phyloP scores from a whole-genome alignment of 1,284 basidiomycete genomes.

The Inonotus obliquus region DNA sequence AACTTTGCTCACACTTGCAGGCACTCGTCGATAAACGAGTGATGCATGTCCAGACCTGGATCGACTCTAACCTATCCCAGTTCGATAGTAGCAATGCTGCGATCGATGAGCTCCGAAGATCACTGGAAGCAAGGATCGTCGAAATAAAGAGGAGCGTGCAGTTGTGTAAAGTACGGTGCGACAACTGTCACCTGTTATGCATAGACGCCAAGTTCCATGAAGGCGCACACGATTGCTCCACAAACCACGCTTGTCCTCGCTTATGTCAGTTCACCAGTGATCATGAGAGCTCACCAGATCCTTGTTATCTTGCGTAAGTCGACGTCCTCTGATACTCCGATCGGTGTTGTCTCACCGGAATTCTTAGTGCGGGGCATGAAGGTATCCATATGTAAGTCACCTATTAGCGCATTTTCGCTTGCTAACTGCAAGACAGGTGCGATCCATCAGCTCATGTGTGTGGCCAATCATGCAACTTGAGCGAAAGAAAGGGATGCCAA shows the following conservation, averaged over 20 bases:
- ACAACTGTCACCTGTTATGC: conserved; percentile 44
- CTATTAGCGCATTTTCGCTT: background rate
- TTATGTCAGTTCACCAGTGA: conserved; percentile 40
- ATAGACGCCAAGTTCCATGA: conserved; percentile 40
- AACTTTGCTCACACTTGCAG: conserved; percentile 35
- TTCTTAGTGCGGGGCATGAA: conserved; percentile 48
- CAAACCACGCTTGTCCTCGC: conserved; percentile 41
- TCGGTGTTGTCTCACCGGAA: background rate
- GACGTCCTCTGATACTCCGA: conserved; percentile 19
- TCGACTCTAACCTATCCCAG: conserved; percentile 41
- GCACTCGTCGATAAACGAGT: conserved; percentile 37
- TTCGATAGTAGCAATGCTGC: conserved; percentile 42
- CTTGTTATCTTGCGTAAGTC: conserved; percentile 39
- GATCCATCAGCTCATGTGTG: conserved; percentile 45
- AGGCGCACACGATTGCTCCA: conserved; percentile 43
- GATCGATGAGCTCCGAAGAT: conserved; percentile 42
- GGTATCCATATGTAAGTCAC: conserved; percentile 45
- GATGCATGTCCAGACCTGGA: conserved; percentile 45
- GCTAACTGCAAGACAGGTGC: conserved; percentile 35
- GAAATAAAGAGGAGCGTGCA: conserved; percentile 42
- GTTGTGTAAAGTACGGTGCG: conserved; percentile 45
- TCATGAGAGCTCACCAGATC: conserved; percentile 27
- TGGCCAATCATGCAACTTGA: conserved; percentile 41
- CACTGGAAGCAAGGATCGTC: conserved; percentile 37
- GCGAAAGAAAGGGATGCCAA: conserved; percentile 43